Evolutionary conservation across 2,329 filamentous ascomycete genomes (phyloP), one percentile per base, ranked within the genome.

Genomic region (Arthrinium phaeospermum): DNA sequence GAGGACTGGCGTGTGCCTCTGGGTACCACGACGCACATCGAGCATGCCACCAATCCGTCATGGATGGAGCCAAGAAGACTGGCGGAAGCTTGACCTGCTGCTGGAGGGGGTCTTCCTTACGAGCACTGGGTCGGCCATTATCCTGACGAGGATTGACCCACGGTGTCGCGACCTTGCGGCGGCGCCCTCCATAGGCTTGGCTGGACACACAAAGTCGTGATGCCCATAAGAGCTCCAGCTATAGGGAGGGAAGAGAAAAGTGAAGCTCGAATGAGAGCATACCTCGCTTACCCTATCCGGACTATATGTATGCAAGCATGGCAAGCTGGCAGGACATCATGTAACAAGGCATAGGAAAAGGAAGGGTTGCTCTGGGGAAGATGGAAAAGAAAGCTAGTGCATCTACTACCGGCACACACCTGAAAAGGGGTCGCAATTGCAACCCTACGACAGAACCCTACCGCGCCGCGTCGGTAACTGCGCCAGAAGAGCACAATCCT

Each of bases 351-450:
- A 19, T 7, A n/a, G 46, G 46, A 51, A 13, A 24, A 24, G 13
- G 8, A 51, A 13, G n/a, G 13, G 24, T 6, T 57, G 24, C 51
- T 30, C 51, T 57, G 22, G 16, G 34, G 34, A 0, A 41, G 49
- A 51, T 12, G 41, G 34, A 22, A 22, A 41, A 22, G 10, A n/a
- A 12, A 64, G 57, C 57, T 64, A 64, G 57, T 16, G 57, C 34
- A 64, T 13, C 57, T 64, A 64, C 34, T 64, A 64, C 57, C 57
- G 57, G 57, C 57, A 14, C 57, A 41, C 57, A 64, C 57, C 57
- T 64, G 57, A 64, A 37, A 41, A 64, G 22, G 34, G 57, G 57
- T 41, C 34, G 57, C 57, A 64, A 10, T 41, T 64, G 57, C 57
- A 34, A 64, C 57, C 53, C 57, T 61, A 61, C 53, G 27, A 37